A percentile compares a stretch with the other conserved stretches of the same genome.
phyloP scores from a whole-genome alignment of 139 green algal genomes.

The Pleodorina starrii region DNA sequence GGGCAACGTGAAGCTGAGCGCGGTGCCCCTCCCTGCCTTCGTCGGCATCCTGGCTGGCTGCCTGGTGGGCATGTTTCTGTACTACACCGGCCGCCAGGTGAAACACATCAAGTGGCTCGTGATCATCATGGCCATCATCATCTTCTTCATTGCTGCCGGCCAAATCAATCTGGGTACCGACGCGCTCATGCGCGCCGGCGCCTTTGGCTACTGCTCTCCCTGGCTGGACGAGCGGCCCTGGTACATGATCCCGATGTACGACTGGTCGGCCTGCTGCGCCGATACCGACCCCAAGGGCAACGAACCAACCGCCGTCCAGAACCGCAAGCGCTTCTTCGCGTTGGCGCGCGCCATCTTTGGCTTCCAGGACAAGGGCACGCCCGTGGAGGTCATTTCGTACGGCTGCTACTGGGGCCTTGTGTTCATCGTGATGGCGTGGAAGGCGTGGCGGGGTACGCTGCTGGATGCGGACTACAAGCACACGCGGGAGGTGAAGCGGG shows the following conservation, averaged over 20 bases:
- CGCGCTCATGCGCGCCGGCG: conserved; percentile 34
- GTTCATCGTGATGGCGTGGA: conserved; percentile 34
- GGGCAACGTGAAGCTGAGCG: conserved; percentile 39
- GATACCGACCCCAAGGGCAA: conserved; percentile 49
- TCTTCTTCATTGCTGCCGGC: conserved; percentile 74
- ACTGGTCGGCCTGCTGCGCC: conserved; percentile 58
- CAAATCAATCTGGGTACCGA: conserved; percentile 51
- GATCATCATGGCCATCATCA: conserved; percentile 57
- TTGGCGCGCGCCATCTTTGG: conserved; percentile 59
- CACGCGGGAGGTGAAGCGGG: conserved; percentile 27
- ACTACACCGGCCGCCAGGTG: conserved; percentile 58
- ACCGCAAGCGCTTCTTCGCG: conserved; percentile 59
- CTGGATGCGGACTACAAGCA: conserved; percentile 72
- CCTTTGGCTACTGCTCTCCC: conserved; percentile 36
- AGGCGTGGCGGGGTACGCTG: conserved; percentile 55
- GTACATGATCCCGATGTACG: conserved; percentile 57
- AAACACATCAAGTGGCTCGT: conserved; percentile 73
- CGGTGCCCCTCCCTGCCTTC: conserved; percentile 50
- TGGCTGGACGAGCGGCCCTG: conserved; percentile 61
- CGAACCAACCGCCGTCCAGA: conserved; percentile 21
- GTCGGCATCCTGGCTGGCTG: conserved; percentile 50
- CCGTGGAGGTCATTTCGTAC: conserved; percentile 62
- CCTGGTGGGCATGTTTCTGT: conserved; percentile 55
- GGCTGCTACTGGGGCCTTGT: conserved; percentile 64
- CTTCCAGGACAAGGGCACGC: conserved; percentile 53